Evolutionary conservation across 2,329 filamentous ascomycete genomes (phyloP).

Genomic region (Pseudogymnoascus sp.): DNA sequence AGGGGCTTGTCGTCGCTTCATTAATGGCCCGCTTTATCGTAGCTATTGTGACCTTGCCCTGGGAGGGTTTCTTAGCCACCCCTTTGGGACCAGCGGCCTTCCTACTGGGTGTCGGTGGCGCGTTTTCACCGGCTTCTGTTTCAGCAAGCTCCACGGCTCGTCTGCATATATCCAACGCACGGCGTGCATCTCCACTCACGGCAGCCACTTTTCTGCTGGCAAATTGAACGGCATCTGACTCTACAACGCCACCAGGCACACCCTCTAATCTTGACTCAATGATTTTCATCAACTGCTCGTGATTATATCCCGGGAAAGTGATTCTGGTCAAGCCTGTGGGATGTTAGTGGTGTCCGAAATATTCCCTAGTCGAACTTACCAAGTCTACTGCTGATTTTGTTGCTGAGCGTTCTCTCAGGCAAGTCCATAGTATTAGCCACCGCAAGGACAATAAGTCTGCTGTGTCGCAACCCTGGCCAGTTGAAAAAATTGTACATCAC

Average conservation of each 20-base stretch:
- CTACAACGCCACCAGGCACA: slow-evolving; percentile 81
- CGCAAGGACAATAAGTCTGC: slow-evolving; percentile 86
- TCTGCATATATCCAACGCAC: slow-evolving; percentile 90
- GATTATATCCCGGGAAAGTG: slow-evolving; percentile 94
- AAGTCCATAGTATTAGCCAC: slow-evolving; percentile 99
- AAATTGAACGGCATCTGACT: slow-evolving; percentile 90
- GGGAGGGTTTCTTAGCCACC: slow-evolving; percentile 12
- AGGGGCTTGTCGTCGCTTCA: slow-evolving; percentile 85
- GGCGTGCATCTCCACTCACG: slow-evolving; percentile 85
- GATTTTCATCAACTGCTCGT: slow-evolving; percentile 94
- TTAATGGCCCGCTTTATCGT: slow-evolving; percentile 92
- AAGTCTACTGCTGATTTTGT: slow-evolving; percentile 92
- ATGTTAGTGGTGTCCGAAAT: slow-evolving; percentile 7
- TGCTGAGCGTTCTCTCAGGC: slow-evolving; percentile 89
- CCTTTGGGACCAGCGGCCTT: slow-evolving; percentile 32
- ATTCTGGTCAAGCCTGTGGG: slow-evolving; percentile 70
- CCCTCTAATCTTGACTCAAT: slow-evolving; percentile 89
- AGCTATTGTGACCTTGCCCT: slow-evolving; percentile 72
- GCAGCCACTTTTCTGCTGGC: slow-evolving; percentile 94
- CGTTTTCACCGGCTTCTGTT: slow-evolving; percentile 42
- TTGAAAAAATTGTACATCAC: slow-evolving; percentile 99
- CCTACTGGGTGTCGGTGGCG: slow-evolving; percentile 56
- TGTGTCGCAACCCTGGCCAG: slow-evolving; percentile 89
- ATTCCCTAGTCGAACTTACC: slow-evolving; percentile 30
- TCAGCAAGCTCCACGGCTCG: slow-evolving; percentile 93